Conservation (phyloP, 345 rosid species). For the Syzygium oleosum region DNA sequence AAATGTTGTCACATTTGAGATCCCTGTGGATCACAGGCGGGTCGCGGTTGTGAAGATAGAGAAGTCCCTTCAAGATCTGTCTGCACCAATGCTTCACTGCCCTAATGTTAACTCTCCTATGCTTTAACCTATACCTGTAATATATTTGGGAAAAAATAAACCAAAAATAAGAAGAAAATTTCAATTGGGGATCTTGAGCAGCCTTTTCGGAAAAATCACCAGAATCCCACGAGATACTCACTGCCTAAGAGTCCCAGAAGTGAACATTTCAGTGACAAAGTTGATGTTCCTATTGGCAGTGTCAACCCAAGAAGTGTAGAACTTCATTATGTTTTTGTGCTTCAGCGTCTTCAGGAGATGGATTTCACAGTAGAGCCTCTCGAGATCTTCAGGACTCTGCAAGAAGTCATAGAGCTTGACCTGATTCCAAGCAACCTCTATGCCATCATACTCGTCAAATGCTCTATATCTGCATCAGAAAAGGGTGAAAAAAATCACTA, state of each 20-base stretch:
- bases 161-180: background rate
- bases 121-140: constrained; percentile 66
- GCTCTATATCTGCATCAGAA: constrained; percentile 68
- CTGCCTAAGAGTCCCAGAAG: constrained; percentile 93
- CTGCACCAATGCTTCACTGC: constrained; percentile 94
- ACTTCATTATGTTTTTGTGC: constrained; percentile 87
- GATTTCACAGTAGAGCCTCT: constrained; percentile 89
- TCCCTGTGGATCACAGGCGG: constrained; percentile 97
- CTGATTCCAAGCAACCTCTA: constrained; percentile 99
- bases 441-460: constrained; percentile 89
- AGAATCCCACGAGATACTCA: constrained; percentile 21
- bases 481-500: constrained; percentile 17
- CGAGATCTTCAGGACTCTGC: constrained; percentile 90
- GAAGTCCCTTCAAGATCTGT: constrained; percentile 79
- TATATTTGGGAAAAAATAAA: background rate
- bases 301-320: constrained; percentile 92
- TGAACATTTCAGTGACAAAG: constrained; percentile 93
- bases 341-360: constrained; percentile 90
- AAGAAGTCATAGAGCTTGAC: constrained; percentile 90
- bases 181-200: background rate
- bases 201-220: background rate
- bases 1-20: constrained; percentile 95
- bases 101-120: constrained; percentile 79
- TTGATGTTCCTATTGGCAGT: constrained; percentile 71
- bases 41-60: constrained; percentile 74